Base-by-base conservation (phyloP, 257 asterid species). In the Anisodus acutangulus region DNA sequence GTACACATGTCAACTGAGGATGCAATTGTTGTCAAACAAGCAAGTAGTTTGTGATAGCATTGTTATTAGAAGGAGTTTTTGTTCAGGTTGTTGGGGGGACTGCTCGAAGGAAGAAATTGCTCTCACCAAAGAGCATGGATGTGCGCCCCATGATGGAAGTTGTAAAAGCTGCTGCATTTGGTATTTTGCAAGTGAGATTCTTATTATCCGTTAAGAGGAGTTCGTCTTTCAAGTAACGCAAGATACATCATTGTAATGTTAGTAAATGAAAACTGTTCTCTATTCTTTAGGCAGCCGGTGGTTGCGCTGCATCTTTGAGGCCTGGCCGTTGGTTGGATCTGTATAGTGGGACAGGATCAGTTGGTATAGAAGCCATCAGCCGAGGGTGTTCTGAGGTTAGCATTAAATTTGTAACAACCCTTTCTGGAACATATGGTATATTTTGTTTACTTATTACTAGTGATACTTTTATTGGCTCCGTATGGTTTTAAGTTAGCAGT, bases 121-220 rank as follows among this genome's bases (percentile, higher is more conserved):
- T 97, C 84, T 97, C 98, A 51, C 98, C 98, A 0, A 97, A 97
- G 91, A 93, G 98, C 82, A 91, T 92, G 97, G 98, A 95, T 82
- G 99, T 95, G 64, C 93, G 99, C 37, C 99, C 99, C 35, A 97
- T 97, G 99, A 97, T 97, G 99, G 98, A 97, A 89, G 99, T 97
- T 16, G 99, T 95, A 10, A 97, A 97, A 83, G 98, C 94, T 85
- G 97, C 99, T 62, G 97, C 98, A 79, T 97, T 97, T 86, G 84
- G 90, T 39, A 97, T 97, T 88, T 91, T 97, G 88, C 99, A 97
- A 95, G 99, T 95, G 82, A 78, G 82, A 53, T 31, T 12, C 81
- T 76, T 26, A 13, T 51, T 78, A 26, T 49, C 49, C 26, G 0
- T 78, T 78, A 26, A 53, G 49, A 51, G 47, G 64, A 78, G 82